A percentile compares a stretch with the other conserved stretches of the same genome.
Conservation (phyloP, 1,139 yeast genomes). For the Kurtzmaniella quercitrusa region DNA sequence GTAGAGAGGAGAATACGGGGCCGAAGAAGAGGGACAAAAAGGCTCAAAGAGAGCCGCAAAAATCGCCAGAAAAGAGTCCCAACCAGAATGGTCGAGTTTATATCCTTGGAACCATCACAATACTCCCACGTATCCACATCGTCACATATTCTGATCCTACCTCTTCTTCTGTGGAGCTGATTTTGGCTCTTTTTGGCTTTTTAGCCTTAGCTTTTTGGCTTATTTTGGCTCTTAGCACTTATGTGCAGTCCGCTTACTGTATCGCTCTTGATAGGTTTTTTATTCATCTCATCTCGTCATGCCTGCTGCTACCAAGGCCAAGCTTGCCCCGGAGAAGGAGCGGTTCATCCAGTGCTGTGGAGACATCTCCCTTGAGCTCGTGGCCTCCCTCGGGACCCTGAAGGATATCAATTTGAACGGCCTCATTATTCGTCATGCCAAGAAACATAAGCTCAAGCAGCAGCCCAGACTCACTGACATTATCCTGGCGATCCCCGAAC, state of each 20-base stretch:
- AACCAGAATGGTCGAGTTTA: too few relatives aligned
- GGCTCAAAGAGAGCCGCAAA: too few relatives aligned
- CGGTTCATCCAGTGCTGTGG: conserved; percentile 90
- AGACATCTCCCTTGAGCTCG: conserved; percentile 85
- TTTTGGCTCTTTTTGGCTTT: too few relatives aligned
- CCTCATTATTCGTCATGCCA: conserved; percentile 76
- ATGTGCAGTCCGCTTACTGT: not conserved
- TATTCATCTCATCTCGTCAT: conserved; percentile 1
- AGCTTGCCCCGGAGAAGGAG: conserved; percentile 83
- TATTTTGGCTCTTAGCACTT: too few relatives aligned
- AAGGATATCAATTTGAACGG: conserved; percentile 90
- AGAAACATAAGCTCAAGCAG: conserved; percentile 83
- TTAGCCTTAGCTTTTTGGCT: too few relatives aligned
- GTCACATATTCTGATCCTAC: too few relatives aligned
- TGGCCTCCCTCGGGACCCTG: conserved; percentile 67
- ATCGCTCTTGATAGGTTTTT: not conserved
- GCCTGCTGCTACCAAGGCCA: conserved; percentile 12
- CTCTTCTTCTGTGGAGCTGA: too few relatives aligned
- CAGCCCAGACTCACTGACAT: conserved; percentile 96
- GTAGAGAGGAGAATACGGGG: too few relatives aligned
- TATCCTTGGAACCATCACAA: too few relatives aligned
- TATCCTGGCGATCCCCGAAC: conserved; percentile 93
- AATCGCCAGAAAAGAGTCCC: too few relatives aligned
- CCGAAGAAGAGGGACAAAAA: too few relatives aligned
- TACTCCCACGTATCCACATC: too few relatives aligned